phyloP scores from a whole-genome alignment of 768 basidiomycete species.

The Kwoniella newhampshirensis region DNA sequence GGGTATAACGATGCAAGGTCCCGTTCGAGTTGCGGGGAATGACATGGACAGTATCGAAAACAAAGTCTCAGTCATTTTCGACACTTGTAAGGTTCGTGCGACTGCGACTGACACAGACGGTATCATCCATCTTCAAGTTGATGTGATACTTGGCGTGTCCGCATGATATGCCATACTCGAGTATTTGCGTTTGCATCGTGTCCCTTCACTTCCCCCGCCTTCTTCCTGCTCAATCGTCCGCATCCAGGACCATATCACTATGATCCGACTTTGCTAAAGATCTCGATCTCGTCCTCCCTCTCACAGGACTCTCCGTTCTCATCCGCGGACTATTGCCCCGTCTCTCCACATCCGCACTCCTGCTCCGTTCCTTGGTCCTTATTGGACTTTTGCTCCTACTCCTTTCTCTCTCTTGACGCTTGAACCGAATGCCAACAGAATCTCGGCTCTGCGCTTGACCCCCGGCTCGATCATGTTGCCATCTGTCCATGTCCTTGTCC shows the following conservation, averaged over 20 bases:
- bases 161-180: too few relatives aligned
- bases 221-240: slow-evolving; percentile 25
- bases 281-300: slow-evolving; percentile 23
- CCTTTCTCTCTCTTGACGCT: slow-evolving; percentile 26
- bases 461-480: slow-evolving; percentile 25
- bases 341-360: slow-evolving; percentile 20
- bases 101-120: too few relatives aligned
- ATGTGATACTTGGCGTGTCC: too few relatives aligned
- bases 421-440: slow-evolving; percentile 11
- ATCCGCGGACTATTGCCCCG: slow-evolving; percentile 23
- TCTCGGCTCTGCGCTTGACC: slow-evolving; percentile 10
- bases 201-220: too few relatives aligned
- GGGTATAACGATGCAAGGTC: too few relatives aligned
- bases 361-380: slow-evolving; percentile 8
- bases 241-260: slow-evolving; percentile 45
- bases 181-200: too few relatives aligned
- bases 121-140: too few relatives aligned
- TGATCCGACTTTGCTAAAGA: slow-evolving; percentile 23
- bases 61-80: too few relatives aligned
- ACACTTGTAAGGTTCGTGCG: too few relatives aligned
- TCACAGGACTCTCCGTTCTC: slow-evolving; percentile 26
- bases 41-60: too few relatives aligned
- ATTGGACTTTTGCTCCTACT: slow-evolving; percentile 3
- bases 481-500: slow-evolving; percentile 55
- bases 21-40: too few relatives aligned